Evolutionary conservation across 2,329 filamentous ascomycete species (phyloP), one percentile per base, ranked within the genome.

Genomic region (Alternaria ethzedia): DNA sequence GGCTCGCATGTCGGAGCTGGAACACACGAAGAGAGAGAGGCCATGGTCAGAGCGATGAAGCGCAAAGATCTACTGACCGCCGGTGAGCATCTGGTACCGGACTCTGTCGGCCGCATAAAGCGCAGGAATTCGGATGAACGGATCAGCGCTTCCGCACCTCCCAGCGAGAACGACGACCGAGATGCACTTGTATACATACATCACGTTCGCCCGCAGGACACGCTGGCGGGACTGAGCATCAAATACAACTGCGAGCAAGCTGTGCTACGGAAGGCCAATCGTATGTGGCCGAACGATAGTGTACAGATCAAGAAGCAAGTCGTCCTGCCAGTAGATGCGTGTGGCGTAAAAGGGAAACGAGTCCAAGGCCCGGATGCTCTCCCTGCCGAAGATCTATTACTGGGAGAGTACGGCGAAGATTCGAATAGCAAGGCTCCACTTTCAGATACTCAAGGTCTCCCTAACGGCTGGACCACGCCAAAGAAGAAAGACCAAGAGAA

Each of bases 201-300:
- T 80, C 89, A 91, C 72, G 93, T 98, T 17, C 87, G 90, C 71
- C 87, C 90, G 13, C 87, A 87, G 47, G 96, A 99, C 81, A 98
- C 94, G 2, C 89, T 98, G 70, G 94, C 94, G 2, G 95, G 96
- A 3, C 89, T 99, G 54, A 91, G 96, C 56, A 90, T 99, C 68
- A 92, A 90, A 72, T 99, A 96, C 80, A 91, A 92, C 72, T 98
- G 95, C 78, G 88, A 92, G 66, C 89, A 94, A 59, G 91, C 94
- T 51, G 87, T 91, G 2, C 90, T 99, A 69, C 87, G 93, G 62
- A 96, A 92, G 77, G 90, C 93, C 43, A 99, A 99, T 78, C 89
- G 96, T 11, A 89, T 99, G 74, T 99, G 96, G 96, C 93, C 94
- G 7, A 93, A 94, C 67, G 96, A 98, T 76, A 93, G 89, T 66